Evolutionary conservation across 75 land plant species (phyloP).

Genomic region (Isoetes taiwanensis): DNA sequence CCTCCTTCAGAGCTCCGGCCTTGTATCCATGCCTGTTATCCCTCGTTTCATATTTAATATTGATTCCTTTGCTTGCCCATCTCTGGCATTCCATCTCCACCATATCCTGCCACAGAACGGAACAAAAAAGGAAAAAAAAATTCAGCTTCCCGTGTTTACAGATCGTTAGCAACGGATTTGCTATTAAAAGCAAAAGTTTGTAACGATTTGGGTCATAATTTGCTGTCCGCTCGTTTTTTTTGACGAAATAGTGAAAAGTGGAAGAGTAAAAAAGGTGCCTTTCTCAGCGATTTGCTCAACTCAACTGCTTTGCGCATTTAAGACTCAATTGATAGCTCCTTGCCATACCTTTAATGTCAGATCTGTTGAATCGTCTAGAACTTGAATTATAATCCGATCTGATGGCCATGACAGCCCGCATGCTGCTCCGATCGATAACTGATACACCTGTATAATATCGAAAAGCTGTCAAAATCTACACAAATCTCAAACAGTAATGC

Average conservation of each 20-base stretch:
- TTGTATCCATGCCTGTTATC: slow-evolving; percentile 69
- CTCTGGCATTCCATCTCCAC: slow-evolving; percentile 51
- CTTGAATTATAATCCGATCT: slow-evolving; percentile 62
- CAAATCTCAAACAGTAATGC: too few relatives aligned
- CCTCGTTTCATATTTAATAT: slow-evolving; percentile 63
- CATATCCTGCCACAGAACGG: slow-evolving; percentile 44
- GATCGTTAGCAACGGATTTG: too few relatives aligned
- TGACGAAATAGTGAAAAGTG: too few relatives aligned
- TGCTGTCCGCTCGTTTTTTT: too few relatives aligned
- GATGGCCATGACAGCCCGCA: slow-evolving; percentile 82
- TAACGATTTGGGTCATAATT: too few relatives aligned
- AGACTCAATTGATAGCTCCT: background rate
- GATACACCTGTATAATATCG: slow-evolving; percentile 54
- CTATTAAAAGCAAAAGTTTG: too few relatives aligned
- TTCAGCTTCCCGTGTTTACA: too few relatives aligned
- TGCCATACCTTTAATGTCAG: slow-evolving; percentile 44
- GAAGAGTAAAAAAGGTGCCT: too few relatives aligned
- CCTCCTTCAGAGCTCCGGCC: slow-evolving; percentile 66
- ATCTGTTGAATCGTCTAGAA: slow-evolving; percentile 75
- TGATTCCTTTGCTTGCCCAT: slow-evolving; percentile 62
- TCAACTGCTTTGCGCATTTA: too few relatives aligned
- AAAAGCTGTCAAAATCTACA: too few relatives aligned
- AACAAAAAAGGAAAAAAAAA: too few relatives aligned
- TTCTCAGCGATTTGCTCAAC: too few relatives aligned
- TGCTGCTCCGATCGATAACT: slow-evolving; percentile 77